Percentiles rank a stretch among this genome's conserved stretches.
phyloP scores from a whole-genome alignment of 2,329 filamentous ascomycete species.

The Spiromastix sp. region DNA sequence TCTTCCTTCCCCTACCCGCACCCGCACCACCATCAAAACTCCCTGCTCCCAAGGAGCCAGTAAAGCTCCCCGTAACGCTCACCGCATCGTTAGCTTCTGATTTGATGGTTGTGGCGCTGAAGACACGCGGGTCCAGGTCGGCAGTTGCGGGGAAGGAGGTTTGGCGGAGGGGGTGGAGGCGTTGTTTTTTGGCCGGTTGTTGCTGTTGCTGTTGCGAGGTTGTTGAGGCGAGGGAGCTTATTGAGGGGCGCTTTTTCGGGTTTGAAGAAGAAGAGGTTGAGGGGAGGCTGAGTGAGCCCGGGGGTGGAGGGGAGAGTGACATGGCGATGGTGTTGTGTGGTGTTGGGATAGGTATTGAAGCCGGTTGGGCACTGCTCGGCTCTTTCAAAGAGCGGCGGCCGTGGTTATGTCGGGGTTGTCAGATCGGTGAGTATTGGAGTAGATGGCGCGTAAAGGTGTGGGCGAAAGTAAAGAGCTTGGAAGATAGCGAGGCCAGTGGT shows the following conservation, averaged over 20 bases:
- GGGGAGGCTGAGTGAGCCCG: conserved; percentile 9
- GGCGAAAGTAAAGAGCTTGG: too few species aligned
- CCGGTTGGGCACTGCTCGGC: too few species aligned
- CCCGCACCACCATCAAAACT: conserved; percentile 29
- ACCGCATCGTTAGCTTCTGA: conserved; percentile 22
- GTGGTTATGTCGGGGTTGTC: too few species aligned
- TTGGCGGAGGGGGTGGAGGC: conserved; percentile 38
- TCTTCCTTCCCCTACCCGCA: conserved; percentile 29
- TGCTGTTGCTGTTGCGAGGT: conserved; percentile 8
- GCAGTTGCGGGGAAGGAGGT: conserved; percentile 33
- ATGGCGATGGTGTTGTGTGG: too few species aligned
- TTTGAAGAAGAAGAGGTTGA: conserved; percentile 11
- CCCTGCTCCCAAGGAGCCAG: conserved; percentile 28
- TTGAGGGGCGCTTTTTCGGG: conserved; percentile 12
- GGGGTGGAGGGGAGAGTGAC: conserved; percentile 11
- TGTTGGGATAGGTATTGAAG: too few species aligned
- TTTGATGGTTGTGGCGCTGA: conserved; percentile 9
- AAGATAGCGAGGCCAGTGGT: too few species aligned
- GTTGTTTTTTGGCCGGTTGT: conserved; percentile 19
- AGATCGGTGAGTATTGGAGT: too few species aligned
- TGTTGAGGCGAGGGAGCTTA: background rate
- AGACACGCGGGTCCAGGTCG: conserved; percentile 21
- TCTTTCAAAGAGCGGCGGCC: too few species aligned
- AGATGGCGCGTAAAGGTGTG: too few species aligned
- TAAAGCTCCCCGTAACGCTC: conserved; percentile 33